These are phyloP conservation scores for Calamus simplicifolius DNA, from an alignment of 176 grass and related monocot genomes.

Conservation along the genomic window DNA sequence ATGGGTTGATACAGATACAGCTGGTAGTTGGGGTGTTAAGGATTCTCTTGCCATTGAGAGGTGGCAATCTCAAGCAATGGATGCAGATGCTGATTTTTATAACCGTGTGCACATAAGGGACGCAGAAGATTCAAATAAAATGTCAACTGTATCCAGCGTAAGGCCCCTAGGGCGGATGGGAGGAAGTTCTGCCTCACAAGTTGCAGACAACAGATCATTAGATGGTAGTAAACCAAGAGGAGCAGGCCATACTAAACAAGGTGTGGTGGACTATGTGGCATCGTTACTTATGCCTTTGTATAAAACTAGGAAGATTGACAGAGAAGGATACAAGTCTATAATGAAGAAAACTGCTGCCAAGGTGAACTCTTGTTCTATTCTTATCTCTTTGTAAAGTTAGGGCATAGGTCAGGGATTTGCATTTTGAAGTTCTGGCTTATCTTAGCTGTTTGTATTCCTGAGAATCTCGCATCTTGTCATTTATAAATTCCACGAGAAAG, in stretches of 20 bases:
- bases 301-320: slow-evolving; percentile 70
- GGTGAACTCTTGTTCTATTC: slow-evolving; percentile 32
- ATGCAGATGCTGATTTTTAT: slow-evolving; percentile 89
- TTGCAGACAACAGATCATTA: slow-evolving; percentile 56
- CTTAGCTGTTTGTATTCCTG: too few relatives aligned
- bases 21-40: slow-evolving; percentile 77
- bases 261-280: slow-evolving; percentile 74
- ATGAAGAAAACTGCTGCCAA: slow-evolving; percentile 96
- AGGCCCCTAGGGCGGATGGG: slow-evolving; percentile 37
- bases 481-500: too few relatives aligned
- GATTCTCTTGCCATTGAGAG: slow-evolving; percentile 86
- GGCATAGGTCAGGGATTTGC: neutral
- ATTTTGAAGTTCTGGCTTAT: too few relatives aligned
- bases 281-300: slow-evolving; percentile 83
- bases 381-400: too few relatives aligned
- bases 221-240: slow-evolving; percentile 54
- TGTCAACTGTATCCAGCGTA: neutral
- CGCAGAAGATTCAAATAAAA: slow-evolving; percentile 57
- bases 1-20: slow-evolving; percentile 85
- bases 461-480: too few relatives aligned
- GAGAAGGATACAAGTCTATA: slow-evolving; percentile 70
- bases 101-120: slow-evolving; percentile 58
- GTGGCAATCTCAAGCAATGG: slow-evolving; percentile 93
- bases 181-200: slow-evolving; percentile 57
- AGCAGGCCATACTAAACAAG: slow-evolving; percentile 73